Percentiles rank a stretch among this genome's conserved stretches.
phyloP scores from a whole-genome alignment of 805 yeast genomes.

The Candida caryicola region DNA sequence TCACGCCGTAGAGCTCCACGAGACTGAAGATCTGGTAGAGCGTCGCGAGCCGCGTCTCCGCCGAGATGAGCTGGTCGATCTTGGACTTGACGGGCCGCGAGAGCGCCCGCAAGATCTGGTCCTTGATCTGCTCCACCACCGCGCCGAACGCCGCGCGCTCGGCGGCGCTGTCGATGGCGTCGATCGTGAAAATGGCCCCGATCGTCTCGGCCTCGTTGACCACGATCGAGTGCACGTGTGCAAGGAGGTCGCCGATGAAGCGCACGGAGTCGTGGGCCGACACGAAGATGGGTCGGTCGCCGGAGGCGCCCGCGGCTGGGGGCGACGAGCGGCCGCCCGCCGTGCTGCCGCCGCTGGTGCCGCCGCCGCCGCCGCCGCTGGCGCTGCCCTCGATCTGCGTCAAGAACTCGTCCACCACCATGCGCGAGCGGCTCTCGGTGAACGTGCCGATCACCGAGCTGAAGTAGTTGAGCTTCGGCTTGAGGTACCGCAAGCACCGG shows the following conservation, averaged over 20 bases:
- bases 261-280: conserved; percentile 79
- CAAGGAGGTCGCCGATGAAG: conserved; percentile 82
- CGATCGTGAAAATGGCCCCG: conserved; percentile 49
- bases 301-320: conserved; percentile 1
- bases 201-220: conserved; percentile 85
- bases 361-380: conserved; percentile 8
- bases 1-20: conserved; percentile 64
- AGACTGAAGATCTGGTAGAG: conserved; percentile 61
- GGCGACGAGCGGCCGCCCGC: too few species aligned
- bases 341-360: conserved; percentile 2
- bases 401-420: conserved; percentile 64
- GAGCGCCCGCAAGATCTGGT: conserved; percentile 50
- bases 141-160: conserved; percentile 29
- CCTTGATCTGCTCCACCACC: conserved; percentile 37
- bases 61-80: conserved; percentile 64
- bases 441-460: conserved; percentile 59
- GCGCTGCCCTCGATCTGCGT: conserved; percentile 45
- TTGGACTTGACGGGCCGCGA: conserved; percentile 60
- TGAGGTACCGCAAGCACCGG: conserved; percentile 28
- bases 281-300: conserved; percentile 51
- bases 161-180: conserved; percentile 18
- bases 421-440: conserved; percentile 65
- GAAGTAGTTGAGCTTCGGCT: conserved; percentile 47
- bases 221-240: conserved; percentile 79
- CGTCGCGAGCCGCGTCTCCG: conserved; percentile 56